phyloP scores from a whole-genome alignment of 768 basidiomycete species.

The Pulveroboletus sp. region DNA sequence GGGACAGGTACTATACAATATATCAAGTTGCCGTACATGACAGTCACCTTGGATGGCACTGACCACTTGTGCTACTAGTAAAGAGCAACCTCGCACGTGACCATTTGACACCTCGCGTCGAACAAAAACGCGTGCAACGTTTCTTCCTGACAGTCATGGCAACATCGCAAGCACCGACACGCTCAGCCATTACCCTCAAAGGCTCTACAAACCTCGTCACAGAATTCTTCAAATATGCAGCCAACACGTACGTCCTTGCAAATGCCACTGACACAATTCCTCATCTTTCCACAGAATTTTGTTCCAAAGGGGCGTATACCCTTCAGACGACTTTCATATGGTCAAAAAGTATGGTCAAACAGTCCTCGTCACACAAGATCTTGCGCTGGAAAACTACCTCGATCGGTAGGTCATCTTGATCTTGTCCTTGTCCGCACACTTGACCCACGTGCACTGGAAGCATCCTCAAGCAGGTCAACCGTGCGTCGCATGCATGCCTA shows the following conservation, averaged over 20 bases:
- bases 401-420: slow-evolving; percentile 48
- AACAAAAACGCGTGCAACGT: neutral
- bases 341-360: slow-evolving; percentile 99
- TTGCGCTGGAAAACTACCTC: slow-evolving; percentile 92
- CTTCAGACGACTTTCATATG: slow-evolving; percentile 98
- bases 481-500: slow-evolving; percentile 44
- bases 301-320: slow-evolving; percentile 96
- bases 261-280: neutral
- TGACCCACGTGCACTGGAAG: slow-evolving; percentile 36
- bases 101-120: slow-evolving; percentile 4
- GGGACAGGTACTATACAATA: no score
- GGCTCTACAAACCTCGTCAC: slow-evolving; percentile 92
- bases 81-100: slow-evolving; percentile 14
- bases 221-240: slow-evolving; percentile 99
- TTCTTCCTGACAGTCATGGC: no score
- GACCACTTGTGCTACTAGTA: no score
- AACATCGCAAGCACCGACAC: slow-evolving; percentile 46
- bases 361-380: slow-evolving; percentile 91
- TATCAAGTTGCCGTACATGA: no score
- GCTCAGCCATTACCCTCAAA: slow-evolving; percentile 89
- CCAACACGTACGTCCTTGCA: slow-evolving; percentile 73
- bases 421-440: neutral
- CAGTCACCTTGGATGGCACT: no score
- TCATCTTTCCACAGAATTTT: slow-evolving; percentile 60
- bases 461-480: slow-evolving; percentile 88